Conservation (phyloP, 140 eudicot genomes). For the Oenanthe javanica region DNA sequence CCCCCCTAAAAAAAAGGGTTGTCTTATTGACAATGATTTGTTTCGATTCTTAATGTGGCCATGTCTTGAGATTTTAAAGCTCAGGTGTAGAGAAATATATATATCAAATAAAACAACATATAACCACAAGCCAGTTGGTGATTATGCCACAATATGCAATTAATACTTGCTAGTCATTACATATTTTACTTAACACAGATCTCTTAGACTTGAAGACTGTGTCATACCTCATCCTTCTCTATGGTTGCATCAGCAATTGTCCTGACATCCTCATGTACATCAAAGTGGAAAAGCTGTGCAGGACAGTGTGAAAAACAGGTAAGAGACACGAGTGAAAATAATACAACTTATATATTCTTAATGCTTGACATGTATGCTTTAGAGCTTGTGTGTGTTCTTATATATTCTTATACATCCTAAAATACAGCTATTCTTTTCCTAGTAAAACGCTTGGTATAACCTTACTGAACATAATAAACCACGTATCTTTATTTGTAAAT, state of each 20-base stretch:
- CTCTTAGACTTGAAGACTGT: background rate
- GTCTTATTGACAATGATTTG: background rate
- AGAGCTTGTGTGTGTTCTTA: background rate
- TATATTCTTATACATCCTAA: background rate
- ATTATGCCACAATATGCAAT: background rate
- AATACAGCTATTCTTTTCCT: background rate
- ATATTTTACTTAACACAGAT: background rate
- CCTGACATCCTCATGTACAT: constrained; percentile 97
- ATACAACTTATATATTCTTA: background rate
- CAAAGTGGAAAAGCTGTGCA: constrained; percentile 91
- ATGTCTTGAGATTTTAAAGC: background rate
- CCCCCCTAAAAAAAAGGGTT: background rate
- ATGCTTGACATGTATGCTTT: background rate
- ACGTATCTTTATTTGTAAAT: too few species aligned
- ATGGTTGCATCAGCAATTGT: constrained; percentile 94
- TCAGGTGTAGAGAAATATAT: background rate
- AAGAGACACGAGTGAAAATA: background rate
- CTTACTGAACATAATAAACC: too few species aligned
- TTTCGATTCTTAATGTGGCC: background rate
- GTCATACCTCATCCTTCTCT: constrained; percentile 92
- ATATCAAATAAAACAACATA: background rate
- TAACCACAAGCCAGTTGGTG: background rate
- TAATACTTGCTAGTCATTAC: background rate
- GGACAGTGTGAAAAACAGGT: background rate
- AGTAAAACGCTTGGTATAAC: background rate